Evolutionary conservation across 2,329 filamentous ascomycete genomes (phyloP).

Genomic region (Penicillium sp.): DNA sequence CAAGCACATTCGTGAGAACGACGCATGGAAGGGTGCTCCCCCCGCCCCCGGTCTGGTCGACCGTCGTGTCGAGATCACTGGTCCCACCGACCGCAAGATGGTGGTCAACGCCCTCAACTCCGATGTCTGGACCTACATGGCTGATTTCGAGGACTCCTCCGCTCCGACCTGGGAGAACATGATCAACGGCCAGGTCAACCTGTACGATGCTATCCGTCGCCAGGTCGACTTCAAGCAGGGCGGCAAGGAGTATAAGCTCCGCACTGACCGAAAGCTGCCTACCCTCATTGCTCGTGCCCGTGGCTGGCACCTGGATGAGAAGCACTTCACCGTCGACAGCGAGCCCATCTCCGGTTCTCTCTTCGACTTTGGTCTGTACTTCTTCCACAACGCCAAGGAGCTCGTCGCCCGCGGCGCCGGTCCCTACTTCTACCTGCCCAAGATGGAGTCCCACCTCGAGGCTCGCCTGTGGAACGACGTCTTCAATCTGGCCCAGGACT

Average conservation of each 20-base stretch:
- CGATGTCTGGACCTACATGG: constrained; percentile 98
- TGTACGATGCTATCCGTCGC: constrained; percentile 91
- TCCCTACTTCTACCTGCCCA: constrained; percentile 97
- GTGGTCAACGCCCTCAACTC: constrained; percentile 96
- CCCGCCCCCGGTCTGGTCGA: constrained; percentile 92
- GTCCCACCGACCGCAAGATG: constrained; percentile 98
- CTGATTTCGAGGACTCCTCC: constrained; percentile 95
- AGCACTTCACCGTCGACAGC: constrained; percentile 93
- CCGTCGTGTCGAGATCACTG: constrained; percentile 94
- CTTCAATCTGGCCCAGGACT: constrained; percentile 95
- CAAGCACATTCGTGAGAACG: constrained; percentile 89
- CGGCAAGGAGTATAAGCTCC: constrained; percentile 94
- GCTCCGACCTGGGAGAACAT: constrained; percentile 99
- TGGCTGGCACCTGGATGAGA: constrained; percentile 98
- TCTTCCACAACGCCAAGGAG: constrained; percentile 96
- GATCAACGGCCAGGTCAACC: constrained; percentile 96
- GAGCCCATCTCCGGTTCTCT: constrained; percentile 90
- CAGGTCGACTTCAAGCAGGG: constrained; percentile 97
- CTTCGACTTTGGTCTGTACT: constrained; percentile 98
- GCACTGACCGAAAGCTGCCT: constrained; percentile 81
- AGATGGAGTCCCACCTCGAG: constrained; percentile 98
- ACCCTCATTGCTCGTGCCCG: constrained; percentile 93
- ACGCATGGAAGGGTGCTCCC: constrained; percentile 87
- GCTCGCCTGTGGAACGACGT: constrained; percentile 97
- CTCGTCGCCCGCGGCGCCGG: constrained; percentile 80